phyloP scores from a whole-genome alignment of 179 eudicot species.

The Drosera spatulata region DNA sequence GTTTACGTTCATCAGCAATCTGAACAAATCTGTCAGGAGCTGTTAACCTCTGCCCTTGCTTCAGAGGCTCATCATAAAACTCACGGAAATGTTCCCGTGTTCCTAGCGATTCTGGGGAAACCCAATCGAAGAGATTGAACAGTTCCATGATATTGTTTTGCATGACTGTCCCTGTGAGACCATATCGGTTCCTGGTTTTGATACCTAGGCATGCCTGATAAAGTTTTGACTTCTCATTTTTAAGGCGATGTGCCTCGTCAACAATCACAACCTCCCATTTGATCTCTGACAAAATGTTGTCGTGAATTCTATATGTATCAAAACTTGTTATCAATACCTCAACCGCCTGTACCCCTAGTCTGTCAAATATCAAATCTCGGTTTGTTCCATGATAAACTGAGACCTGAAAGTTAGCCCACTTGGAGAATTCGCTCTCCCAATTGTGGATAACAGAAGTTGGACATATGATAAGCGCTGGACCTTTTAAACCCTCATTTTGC shows the following conservation, averaged over 20 bases:
- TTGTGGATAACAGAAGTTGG: constrained; percentile 89
- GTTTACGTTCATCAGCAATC: constrained; percentile 74
- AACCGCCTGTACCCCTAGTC: constrained; percentile 38
- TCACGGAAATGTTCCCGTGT: constrained; percentile 92
- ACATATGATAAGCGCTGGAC: constrained; percentile 73
- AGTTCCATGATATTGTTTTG: constrained; percentile 96
- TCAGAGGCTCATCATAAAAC: constrained; percentile 89
- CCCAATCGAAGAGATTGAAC: constrained; percentile 93
- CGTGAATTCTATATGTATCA: constrained; percentile 82
- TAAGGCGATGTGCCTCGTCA: constrained; percentile 94
- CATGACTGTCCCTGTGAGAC: constrained; percentile 96
- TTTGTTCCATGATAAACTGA: constrained; percentile 85
- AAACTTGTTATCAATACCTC: constrained; percentile 93
- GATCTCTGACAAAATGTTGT: constrained; percentile 42
- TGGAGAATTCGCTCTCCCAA: constrained; percentile 90
- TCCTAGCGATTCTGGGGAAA: constrained; percentile 78
- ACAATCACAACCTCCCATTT: constrained; percentile 79
- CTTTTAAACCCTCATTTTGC: constrained; percentile 20
- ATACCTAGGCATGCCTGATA: constrained; percentile 61
- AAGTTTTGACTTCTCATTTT: constrained; percentile 89
- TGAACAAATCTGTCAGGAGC: constrained; percentile 74
- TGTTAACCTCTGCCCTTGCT: constrained; percentile 90
- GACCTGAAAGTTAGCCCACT: constrained; percentile 75
- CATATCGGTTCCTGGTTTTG: constrained; percentile 70
- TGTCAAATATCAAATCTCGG: constrained; percentile 81